Evolutionary conservation across 1,284 basidiomycete species (phyloP).

Genomic region (Acaromyces ingoldii): DNA sequence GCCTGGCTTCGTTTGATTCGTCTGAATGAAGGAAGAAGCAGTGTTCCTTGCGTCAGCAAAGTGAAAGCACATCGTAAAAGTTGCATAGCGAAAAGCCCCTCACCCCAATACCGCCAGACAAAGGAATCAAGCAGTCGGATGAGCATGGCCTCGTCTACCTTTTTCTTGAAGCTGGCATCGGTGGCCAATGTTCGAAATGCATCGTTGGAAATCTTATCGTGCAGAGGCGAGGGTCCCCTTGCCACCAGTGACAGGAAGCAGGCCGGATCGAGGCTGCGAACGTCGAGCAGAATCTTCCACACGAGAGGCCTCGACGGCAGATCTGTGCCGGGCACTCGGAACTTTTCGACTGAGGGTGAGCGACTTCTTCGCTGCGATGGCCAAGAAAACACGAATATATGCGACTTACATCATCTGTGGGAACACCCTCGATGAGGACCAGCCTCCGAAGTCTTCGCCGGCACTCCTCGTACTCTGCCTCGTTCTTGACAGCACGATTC

Average conservation of each 20-base stretch:
- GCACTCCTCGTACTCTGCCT: conserved; percentile 8
- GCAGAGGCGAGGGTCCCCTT: conserved; percentile 28
- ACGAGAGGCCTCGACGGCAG: conserved; percentile 9
- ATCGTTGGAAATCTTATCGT: conserved; percentile 57
- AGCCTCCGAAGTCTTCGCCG: conserved; percentile 3
- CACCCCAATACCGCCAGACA: conserved; percentile 86
- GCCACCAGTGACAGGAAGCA: conserved; percentile 30
- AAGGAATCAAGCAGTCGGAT: conserved; percentile 90
- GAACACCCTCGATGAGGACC: conserved; percentile 4
- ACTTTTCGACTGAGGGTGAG: background rate
- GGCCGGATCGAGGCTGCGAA: conserved; percentile 17
- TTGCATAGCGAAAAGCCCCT: conserved; percentile 17
- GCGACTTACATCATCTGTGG: conserved; percentile 8
- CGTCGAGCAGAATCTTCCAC: conserved; percentile 41
- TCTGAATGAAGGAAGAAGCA: background rate
- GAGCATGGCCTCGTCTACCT: conserved; percentile 93
- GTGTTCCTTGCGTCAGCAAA: background rate
- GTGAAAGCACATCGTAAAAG: conserved; percentile 1
- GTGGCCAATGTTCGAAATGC: conserved; percentile 80
- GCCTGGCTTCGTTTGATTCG: background rate
- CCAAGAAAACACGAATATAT: too few species aligned
- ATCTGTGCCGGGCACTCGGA: background rate
- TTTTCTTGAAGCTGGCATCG: conserved; percentile 87
- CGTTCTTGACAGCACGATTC: too few species aligned
- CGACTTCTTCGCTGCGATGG: too few species aligned